Evolutionary conservation across 106 monocot genomes (phyloP).

Genomic region (Platanthera guangdongensis): DNA sequence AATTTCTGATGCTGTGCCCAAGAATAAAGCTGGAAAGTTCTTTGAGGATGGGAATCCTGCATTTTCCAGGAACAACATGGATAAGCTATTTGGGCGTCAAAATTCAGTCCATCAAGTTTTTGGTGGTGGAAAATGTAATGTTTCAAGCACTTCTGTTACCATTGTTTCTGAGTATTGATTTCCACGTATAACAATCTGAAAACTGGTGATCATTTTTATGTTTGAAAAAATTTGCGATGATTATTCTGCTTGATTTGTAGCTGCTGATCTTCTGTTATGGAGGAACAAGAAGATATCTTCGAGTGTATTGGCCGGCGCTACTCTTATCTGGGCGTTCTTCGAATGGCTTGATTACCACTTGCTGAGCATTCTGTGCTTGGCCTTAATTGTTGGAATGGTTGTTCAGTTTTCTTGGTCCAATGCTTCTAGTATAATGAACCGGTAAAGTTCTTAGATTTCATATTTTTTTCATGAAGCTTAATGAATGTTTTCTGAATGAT

Average conservation of each 20-base stretch:
- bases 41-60: constrained; percentile 32
- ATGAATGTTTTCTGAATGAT: constrained; percentile 3
- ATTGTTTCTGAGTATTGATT: neutral
- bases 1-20: constrained; percentile 46
- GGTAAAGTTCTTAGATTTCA: constrained; percentile 30
- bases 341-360: constrained; percentile 92
- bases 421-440: constrained; percentile 47
- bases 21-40: constrained; percentile 56
- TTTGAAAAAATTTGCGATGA: neutral
- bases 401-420: constrained; percentile 72
- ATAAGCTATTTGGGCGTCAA: constrained; percentile 64
- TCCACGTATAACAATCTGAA: neutral
- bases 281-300: constrained; percentile 84
- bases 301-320: constrained; percentile 47
- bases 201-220: neutral
- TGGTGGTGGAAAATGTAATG: constrained; percentile 80
- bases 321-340: constrained; percentile 65
- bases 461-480: neutral
- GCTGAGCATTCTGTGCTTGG: constrained; percentile 50
- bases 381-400: constrained; percentile 51
- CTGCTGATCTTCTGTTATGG: constrained; percentile 88
- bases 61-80: constrained; percentile 36
- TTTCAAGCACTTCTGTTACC: neutral
- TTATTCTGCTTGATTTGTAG: constrained; percentile 19
- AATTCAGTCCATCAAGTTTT: constrained; percentile 65